Evolutionary conservation across 306 rosid genomes (phyloP), one percentile per base, ranked within the genome.

Genomic region (Cicer cuneatum): DNA sequence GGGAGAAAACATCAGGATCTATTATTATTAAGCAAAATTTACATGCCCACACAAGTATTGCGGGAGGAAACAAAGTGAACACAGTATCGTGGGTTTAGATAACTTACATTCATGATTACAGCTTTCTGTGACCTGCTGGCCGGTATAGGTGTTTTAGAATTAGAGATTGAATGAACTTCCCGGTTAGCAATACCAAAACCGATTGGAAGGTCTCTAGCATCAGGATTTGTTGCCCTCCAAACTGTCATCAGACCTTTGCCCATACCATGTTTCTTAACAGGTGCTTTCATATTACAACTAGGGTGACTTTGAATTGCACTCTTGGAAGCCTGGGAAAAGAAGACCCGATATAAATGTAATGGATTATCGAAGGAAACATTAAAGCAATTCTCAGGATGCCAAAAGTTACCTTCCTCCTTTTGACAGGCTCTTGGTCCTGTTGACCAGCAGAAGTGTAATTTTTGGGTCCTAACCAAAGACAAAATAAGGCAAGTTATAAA

Each of bases 201-300:
- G 68, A 82, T 15, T 18, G 94, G 97, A 77, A 87, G 69, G 72
- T 83, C 84, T 72, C 86, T 76, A 24, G 83, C 87, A 72, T 87
- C 81, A 74, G 90, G 98, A 81, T 89, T 89, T 24, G 96, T 87
- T 65, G 89, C 93, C 87, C 83, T 87, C 98, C 99, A 94, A 66
- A 81, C 93, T 43, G 98, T 90, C 99, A 94, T 94, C 85, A 94
- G 82, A 79, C 99, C 98, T 85, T 94, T 94, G 77, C 99, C 99
- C 37, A 90, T 79, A 72, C 99, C 98, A 81, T 92, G 90, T 79
- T 83, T 90, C 81, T 64, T 87, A 54, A 66, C 78, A 1, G 87
- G 79, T 54, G 84, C 73, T 62, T 64, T 69, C 59, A 46, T 79
- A 62, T 65, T 73, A 65, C 74, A 75, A 68, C 41, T 61, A 2